Evolutionary conservation across 176 grass and related monocot species (phyloP).

Genomic region (Oryza rufipogon): DNA sequence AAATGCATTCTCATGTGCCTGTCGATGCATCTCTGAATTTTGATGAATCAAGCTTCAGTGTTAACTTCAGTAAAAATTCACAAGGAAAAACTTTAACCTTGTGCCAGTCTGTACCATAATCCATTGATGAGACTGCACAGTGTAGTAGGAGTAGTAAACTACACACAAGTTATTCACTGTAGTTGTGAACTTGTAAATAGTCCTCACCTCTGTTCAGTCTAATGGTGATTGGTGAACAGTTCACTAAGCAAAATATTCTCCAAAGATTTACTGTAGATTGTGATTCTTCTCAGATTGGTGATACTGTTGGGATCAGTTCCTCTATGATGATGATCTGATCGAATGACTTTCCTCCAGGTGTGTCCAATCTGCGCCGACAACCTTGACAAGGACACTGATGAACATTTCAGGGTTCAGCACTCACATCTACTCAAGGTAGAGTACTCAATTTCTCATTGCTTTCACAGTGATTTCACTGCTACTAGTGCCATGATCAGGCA

Average conservation of each 20-base stretch:
- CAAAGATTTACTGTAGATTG: neutral
- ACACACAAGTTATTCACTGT: neutral
- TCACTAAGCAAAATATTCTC: neutral
- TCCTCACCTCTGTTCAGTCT: neutral
- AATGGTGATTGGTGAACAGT: neutral
- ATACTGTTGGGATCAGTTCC: neutral
- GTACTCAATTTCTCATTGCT: too few species aligned
- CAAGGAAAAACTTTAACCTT: neutral
- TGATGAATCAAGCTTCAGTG: neutral
- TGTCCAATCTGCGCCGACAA: constrained; percentile 68
- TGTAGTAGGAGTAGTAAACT: neutral
- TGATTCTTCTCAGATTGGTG: neutral
- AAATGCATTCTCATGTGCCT: constrained; percentile 8
- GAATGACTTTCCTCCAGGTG: constrained; percentile 45
- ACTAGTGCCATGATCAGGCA: neutral
- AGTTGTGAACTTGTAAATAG: neutral
- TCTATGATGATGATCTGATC: constrained; percentile 24
- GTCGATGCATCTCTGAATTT: constrained; percentile 17
- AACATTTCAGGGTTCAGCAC: constrained; percentile 58
- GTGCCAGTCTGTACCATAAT: neutral
- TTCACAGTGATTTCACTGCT: neutral
- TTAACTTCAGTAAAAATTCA: neutral
- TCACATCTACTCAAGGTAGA: constrained; percentile 55
- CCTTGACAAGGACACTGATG: constrained; percentile 45
- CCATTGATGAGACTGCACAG: neutral